A percentile compares a stretch with the other conserved stretches of the same genome.
Evolutionary conservation across 2,329 filamentous ascomycete genomes (phyloP).

Genomic region (Fusarium oligoseptatum): DNA sequence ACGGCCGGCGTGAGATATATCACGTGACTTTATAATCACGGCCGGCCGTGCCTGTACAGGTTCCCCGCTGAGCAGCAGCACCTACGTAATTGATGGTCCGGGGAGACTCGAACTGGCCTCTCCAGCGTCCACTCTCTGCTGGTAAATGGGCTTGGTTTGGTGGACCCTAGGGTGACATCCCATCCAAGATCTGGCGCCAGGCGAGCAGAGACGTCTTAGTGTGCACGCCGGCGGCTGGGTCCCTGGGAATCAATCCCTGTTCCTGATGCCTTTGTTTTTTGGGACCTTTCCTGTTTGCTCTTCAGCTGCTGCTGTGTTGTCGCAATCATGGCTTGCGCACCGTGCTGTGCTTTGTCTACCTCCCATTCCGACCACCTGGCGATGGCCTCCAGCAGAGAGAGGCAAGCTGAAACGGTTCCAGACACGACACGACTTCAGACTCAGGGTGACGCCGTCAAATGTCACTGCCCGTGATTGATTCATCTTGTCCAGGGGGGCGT

Average conservation of each 20-base stretch:
- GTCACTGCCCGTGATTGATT: slow-evolving; percentile 12
- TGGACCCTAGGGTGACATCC: slow-evolving; percentile 29
- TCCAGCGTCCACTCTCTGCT: slow-evolving; percentile 10
- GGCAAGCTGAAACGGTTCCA: slow-evolving; percentile 25
- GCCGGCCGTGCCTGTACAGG: too few relatives aligned
- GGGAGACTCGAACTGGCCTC: slow-evolving; percentile 18
- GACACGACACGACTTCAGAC: neutral
- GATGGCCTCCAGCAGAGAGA: slow-evolving; percentile 19
- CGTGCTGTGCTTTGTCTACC: neutral
- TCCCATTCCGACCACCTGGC: slow-evolving; percentile 6
- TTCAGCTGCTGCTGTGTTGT: slow-evolving; percentile 8
- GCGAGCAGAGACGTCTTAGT: slow-evolving; percentile 15
- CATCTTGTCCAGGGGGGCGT: neutral
- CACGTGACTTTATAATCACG: too few relatives aligned
- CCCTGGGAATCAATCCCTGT: slow-evolving; percentile 29
- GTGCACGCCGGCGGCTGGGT: slow-evolving; percentile 19
- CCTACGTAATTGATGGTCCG: slow-evolving; percentile 45
- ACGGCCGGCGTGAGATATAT: too few relatives aligned
- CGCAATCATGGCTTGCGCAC: slow-evolving; percentile 1
- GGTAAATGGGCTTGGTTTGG: slow-evolving; percentile 4
- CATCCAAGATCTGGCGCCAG: slow-evolving; percentile 38
- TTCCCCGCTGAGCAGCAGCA: slow-evolving; percentile 42
- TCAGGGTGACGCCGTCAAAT: slow-evolving; percentile 1
- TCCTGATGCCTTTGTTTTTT: slow-evolving; percentile 14
- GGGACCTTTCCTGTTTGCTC: neutral